Evolutionary conservation across 148 eudicot species (phyloP).

Genomic region (Dysphania ambrosioides): DNA sequence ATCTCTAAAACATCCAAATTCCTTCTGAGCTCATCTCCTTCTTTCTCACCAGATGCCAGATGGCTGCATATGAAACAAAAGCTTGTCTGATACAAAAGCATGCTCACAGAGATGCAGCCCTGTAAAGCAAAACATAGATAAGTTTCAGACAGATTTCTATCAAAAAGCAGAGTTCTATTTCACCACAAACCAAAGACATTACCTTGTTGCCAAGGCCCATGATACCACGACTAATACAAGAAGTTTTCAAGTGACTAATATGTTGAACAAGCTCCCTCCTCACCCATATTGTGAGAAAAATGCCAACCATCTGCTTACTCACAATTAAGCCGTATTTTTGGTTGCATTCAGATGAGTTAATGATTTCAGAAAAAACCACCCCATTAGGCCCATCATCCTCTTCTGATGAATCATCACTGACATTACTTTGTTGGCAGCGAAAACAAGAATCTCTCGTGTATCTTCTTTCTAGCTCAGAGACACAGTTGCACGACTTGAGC

Average conservation of each 20-base stretch:
- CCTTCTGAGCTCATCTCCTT: constrained; percentile 76
- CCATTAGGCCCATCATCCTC: constrained; percentile 45
- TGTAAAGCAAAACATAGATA: constrained; percentile 20
- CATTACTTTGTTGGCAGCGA: constrained; percentile 37
- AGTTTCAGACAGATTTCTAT: background rate
- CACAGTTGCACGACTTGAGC: constrained; percentile 63
- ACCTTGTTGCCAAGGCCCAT: constrained; percentile 70
- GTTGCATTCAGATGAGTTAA: constrained; percentile 15
- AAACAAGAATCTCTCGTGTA: constrained; percentile 49
- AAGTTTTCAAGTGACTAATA: constrained; percentile 47
- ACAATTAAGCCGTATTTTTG: constrained; percentile 44
- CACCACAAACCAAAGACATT: background rate
- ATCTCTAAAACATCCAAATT: constrained; percentile 66
- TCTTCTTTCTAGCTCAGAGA: constrained; percentile 37
- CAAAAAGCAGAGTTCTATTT: background rate
- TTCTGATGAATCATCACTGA: constrained; percentile 41
- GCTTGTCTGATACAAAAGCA: constrained; percentile 54
- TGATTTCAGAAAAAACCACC: constrained; percentile 26
- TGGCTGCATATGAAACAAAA: constrained; percentile 76
- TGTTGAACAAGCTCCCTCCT: constrained; percentile 46
- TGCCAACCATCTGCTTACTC: constrained; percentile 68
- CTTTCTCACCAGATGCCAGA: constrained; percentile 75
- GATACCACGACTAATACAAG: constrained; percentile 51
- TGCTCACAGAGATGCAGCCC: constrained; percentile 74
- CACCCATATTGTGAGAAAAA: constrained; percentile 52